phyloP scores from a whole-genome alignment of 148 eudicot species.

The Silene conica region DNA sequence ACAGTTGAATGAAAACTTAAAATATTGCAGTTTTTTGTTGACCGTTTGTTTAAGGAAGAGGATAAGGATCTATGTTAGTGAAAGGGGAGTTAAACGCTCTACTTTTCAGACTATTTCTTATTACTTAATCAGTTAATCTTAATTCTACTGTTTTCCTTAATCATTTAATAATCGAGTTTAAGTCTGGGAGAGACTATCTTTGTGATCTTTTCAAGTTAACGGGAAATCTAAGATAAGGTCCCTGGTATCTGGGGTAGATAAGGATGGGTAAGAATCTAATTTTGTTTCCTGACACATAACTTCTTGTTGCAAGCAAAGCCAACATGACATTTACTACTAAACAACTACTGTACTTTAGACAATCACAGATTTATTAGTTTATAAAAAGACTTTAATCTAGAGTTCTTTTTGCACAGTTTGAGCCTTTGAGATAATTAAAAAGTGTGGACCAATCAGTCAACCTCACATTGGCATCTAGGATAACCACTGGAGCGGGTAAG shows the following conservation, averaged over 20 bases:
- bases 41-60: slow-evolving; percentile 1
- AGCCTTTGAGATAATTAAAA: background rate
- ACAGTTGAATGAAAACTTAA: background rate
- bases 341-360: background rate
- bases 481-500: background rate
- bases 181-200: background rate
- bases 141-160: background rate
- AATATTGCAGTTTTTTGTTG: background rate
- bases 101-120: background rate
- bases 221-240: background rate
- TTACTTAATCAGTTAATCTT: background rate
- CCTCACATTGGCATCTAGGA: background rate
- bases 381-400: background rate
- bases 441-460: background rate
- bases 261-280: slow-evolving; percentile 7
- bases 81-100: background rate
- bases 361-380: background rate
- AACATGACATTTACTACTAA: background rate
- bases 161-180: slow-evolving; percentile 11
- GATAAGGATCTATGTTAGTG: slow-evolving; percentile 12
- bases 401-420: background rate
- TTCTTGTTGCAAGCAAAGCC: background rate
- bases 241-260: slow-evolving; percentile 8
- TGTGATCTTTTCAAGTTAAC: background rate
- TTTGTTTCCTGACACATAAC: slow-evolving; percentile 2